Evolutionary conservation across 805 yeast species (phyloP), one percentile per base, ranked within the genome.

Genomic region (Cyberlindnera subsufficiens): DNA sequence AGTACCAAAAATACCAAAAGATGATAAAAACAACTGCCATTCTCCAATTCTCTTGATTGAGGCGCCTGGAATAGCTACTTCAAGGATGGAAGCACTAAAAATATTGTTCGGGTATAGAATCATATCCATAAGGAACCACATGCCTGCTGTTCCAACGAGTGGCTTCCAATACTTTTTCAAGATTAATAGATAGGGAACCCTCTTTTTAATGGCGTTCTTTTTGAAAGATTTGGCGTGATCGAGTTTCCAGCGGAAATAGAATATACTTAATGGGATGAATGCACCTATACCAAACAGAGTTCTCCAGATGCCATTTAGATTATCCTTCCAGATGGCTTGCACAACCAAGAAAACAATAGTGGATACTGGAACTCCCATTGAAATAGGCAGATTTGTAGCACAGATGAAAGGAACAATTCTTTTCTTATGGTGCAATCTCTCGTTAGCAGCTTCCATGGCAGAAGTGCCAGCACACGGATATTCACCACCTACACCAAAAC

Each of bases 401-500:
- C 47, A 38, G 65, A 64, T 42, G 72, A 70, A 11, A 11, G 66
- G 65, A 32, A 66, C 63, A 15, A 74, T 69, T 55, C 75, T 63
- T 51, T 64, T 58, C 44, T 59, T 67, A 31, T 66, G 65, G 2
- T 70, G 60, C 13, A 52, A 19, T 17, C 39, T 42, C 46, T 71
- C 74, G 47, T 71, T 75, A 2, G 81, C 79, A 32, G 78, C 76
- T 60, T 80, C 86, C 62, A 74, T 73, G 15, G 82, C 82, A n/a
- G n/a, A 27, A 9, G 80, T 75, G 6, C 83, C 78, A 39, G 80
- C 74, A 49, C 78, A 72, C 8, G 86, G 85, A 57, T 80, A 80
- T 55, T 80, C 86, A 25, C 83, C 85, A 47, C 85, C 86, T 45
- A 79, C 77, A 51, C 82, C 81, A 56, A 76, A 72, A 43, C 79